Evolutionary conservation across 306 rosid genomes (phyloP).

Genomic region (Cicer judaicum): DNA sequence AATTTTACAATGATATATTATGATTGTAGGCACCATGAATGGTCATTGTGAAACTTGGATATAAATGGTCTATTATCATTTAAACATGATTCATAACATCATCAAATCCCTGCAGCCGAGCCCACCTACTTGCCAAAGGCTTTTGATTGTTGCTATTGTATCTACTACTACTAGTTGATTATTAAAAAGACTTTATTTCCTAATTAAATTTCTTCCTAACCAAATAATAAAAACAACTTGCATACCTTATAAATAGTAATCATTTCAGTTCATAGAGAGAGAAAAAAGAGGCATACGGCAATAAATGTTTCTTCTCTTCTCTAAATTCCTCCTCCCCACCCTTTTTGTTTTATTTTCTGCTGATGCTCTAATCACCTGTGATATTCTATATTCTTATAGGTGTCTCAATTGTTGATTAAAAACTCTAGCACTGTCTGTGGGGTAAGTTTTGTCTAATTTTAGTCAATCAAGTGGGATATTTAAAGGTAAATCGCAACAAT

Average conservation of each 20-base stretch:
- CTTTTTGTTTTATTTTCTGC: neutral
- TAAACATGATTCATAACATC: neutral
- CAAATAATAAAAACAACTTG: conserved; percentile 15
- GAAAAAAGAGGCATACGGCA: conserved; percentile 14
- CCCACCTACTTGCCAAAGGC: neutral
- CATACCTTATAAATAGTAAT: conserved; percentile 20
- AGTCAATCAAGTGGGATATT: conserved; percentile 47
- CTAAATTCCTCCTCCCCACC: neutral
- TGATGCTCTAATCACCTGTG: conserved; percentile 19
- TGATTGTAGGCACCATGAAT: conserved; percentile 17
- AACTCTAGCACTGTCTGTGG: conserved; percentile 73
- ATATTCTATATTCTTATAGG: conserved; percentile 54
- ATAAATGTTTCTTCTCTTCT: conserved; percentile 28
- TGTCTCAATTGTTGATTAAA: conserved; percentile 69
- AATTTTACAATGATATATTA: conserved; percentile 6
- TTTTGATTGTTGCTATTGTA: neutral
- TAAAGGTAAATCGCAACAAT: conserved; percentile 39
- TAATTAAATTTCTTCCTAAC: conserved; percentile 5
- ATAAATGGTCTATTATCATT: neutral
- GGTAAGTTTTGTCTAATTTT: conserved; percentile 70
- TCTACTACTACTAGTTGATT: conserved; percentile 33
- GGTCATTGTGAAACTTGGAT: conserved; percentile 23
- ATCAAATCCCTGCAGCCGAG: neutral
- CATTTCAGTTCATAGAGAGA: neutral
- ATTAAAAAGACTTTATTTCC: neutral